Evolutionary conservation across 306 rosid genomes (phyloP), one percentile per base, ranked within the genome.

Genomic region (Inga oerstediana): DNA sequence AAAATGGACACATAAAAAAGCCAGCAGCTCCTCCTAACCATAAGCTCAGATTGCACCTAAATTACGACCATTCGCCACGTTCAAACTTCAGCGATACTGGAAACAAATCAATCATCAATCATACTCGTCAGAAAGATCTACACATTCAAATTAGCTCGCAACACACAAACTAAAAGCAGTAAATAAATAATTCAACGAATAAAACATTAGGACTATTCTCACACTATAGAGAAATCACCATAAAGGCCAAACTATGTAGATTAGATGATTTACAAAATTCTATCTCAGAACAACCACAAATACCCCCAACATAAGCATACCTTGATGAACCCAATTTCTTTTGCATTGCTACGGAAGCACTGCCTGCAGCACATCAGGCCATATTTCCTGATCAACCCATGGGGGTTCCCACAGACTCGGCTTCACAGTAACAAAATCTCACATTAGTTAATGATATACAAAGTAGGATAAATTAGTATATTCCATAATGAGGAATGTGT

Each of bases 291-390:
- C 65, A 37, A 11, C 56, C 34, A 44, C 4, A 44, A 71, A n/a
- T 30, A 8, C 3, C 5, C 62, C 62, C 2, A 73, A n/a, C 7
- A 27, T 15, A 10, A 48, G 15, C 58, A 37, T 52, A 86, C 86
- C 93, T 90, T 90, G 80, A 90, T 82, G 66, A 90, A 90, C 7
- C 91, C 93, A 79, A 90, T 88, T 72, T 90, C 93, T 82, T 86
- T 90, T 69, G 93, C 93, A 10, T 88, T 90, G 85, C 93, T 90
- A 46, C 91, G 91, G 80, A 90, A 90, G 80, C 93, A 90, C 70
- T 90, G 93, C 83, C 91, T 82, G 90, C 93, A 90, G 87, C 89
- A 88, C 89, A 86, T 88, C 70, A 88, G 85, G 5, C 87, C 90
- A 2, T 90, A 90, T 84, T 88, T 88, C 80, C 91, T 74, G 83